These are phyloP conservation scores for Magnolia sinica DNA, from an alignment of 164 flowering plant genomes.

Conservation along the genomic window DNA sequence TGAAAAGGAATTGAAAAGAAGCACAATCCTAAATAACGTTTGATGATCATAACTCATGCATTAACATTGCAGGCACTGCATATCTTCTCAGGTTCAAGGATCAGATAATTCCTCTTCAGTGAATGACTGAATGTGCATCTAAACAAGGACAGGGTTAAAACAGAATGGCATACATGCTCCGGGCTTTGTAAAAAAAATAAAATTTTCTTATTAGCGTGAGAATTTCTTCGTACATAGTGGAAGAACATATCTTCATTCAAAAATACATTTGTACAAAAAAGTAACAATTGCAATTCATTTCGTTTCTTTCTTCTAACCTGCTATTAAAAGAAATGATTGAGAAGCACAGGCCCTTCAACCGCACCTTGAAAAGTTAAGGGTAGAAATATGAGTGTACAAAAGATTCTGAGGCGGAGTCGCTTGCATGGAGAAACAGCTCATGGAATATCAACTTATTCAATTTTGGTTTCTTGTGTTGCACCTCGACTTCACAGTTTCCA, in stretches of 20 bases:
- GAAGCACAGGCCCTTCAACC: background rate
- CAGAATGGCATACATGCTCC: too few relatives aligned
- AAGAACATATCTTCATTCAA: background rate
- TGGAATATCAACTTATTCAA: background rate
- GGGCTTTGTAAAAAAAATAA: too few relatives aligned
- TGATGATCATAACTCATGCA: too few relatives aligned
- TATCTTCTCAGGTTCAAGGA: too few relatives aligned
- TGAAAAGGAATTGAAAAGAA: too few relatives aligned
- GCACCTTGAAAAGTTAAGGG: background rate
- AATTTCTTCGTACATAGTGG: background rate
- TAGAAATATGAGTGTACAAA: background rate
- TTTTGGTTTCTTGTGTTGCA: slow-evolving; percentile 27
- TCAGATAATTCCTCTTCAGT: too few relatives aligned
- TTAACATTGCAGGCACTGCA: too few relatives aligned
- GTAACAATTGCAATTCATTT: background rate
- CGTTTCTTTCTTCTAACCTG: background rate
- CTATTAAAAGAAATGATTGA: background rate
- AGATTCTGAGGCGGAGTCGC: background rate
- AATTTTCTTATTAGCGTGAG: too few relatives aligned
- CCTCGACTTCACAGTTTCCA: slow-evolving; percentile 50
- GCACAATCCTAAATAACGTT: too few relatives aligned
- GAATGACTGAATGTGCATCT: too few relatives aligned
- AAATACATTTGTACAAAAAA: background rate
- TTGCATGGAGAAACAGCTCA: background rate
- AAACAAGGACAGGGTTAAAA: too few relatives aligned